Percentiles rank a stretch among this genome's conserved stretches.
Conservation (phyloP, 768 basidiomycete genomes). For the Suillus americanus region DNA sequence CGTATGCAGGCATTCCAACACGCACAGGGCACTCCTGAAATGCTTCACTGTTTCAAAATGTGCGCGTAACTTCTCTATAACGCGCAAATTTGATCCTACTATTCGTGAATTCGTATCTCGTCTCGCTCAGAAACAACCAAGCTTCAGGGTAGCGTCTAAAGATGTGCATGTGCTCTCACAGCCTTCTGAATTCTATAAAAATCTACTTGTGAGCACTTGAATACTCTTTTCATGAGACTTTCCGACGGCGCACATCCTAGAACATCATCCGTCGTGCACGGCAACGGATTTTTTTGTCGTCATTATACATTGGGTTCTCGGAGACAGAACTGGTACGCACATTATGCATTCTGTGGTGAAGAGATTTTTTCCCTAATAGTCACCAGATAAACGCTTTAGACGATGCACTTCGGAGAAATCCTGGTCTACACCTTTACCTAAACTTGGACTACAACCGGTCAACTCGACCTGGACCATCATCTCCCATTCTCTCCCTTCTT, state of each 20-base stretch:
- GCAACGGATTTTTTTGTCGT: conserved; percentile 83
- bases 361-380: background rate
- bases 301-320: conserved; percentile 81
- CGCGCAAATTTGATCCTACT: conserved; percentile 29
- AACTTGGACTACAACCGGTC: conserved; percentile 82
- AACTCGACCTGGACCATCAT: conserved; percentile 68
- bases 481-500: conserved; percentile 65
- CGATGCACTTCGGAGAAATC: conserved; percentile 55
- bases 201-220: conserved; percentile 49
- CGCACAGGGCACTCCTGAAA: conserved; percentile 6
- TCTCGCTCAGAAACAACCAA: conserved; percentile 44
- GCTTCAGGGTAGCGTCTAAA: conserved; percentile 43
- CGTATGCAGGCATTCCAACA: conserved; percentile 5
- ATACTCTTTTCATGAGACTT: background rate
- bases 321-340: conserved; percentile 75
- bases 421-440: conserved; percentile 64
- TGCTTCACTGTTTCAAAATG: conserved; percentile 20
- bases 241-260: conserved; percentile 37
- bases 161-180: conserved; percentile 54
- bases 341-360: background rate
- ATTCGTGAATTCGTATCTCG: conserved; percentile 38
- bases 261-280: conserved; percentile 77
- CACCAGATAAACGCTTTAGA: conserved; percentile 73
- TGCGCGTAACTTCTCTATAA: conserved; percentile 30
- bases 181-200: conserved; percentile 58